Conservation (phyloP, 2,329 filamentous ascomycete species). For the Colletotrichum caudatum region DNA sequence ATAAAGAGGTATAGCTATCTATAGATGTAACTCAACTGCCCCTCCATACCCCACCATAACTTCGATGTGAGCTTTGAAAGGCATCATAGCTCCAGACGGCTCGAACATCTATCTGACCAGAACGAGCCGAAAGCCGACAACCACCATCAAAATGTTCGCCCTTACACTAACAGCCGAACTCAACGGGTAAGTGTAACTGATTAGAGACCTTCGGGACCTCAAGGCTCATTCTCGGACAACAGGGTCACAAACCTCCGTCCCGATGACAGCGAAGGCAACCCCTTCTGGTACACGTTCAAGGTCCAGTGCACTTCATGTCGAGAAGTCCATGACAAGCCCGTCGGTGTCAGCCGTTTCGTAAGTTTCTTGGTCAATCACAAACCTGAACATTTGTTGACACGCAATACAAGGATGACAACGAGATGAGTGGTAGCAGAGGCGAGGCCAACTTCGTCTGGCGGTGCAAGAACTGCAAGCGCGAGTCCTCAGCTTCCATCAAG, state of each 20-base stretch:
- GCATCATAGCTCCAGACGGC: background rate
- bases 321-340: conserved; percentile 87
- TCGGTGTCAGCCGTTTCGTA: conserved; percentile 91
- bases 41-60: conserved; percentile 40
- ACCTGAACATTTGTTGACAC: background rate
- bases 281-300: conserved; percentile 98
- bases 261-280: conserved; percentile 80
- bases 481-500: conserved; percentile 88
- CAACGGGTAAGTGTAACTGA: conserved; percentile 66
- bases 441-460: conserved; percentile 99
- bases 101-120: background rate
- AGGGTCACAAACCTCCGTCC: conserved; percentile 94
- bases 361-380: conserved; percentile 49
- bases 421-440: conserved; percentile 91
- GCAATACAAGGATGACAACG: conserved; percentile 78
- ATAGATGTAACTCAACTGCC: conserved; percentile 36
- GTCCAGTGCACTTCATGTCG: conserved; percentile 98
- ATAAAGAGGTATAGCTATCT: conserved; percentile 2
- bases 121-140: background rate
- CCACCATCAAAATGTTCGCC: conserved; percentile 68
- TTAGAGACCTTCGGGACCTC: background rate
- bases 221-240: conserved; percentile 16
- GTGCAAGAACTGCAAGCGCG: conserved; percentile 97
- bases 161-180: conserved; percentile 77
- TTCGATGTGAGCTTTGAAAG: conserved; percentile 15